Conservation (phyloP, 2,329 filamentous ascomycete species). For the Aspergillus candidus region DNA sequence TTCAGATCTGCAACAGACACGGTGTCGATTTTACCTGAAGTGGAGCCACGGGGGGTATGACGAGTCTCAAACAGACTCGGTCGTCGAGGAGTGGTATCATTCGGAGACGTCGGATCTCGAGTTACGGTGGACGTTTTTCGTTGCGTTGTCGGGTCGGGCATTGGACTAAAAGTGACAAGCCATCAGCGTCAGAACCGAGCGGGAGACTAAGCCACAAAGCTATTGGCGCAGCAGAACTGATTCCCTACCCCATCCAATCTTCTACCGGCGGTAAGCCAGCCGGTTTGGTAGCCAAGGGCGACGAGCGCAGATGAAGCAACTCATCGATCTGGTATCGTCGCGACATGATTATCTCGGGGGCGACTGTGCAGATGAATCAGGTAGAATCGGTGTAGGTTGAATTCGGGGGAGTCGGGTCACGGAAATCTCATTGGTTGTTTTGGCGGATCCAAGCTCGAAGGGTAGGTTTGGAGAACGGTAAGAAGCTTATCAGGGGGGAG, state of each 20-base stretch:
- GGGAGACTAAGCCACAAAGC: slow-evolving; percentile 7
- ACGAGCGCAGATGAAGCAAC: slow-evolving; percentile 69
- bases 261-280: slow-evolving; percentile 72
- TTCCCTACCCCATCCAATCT: slow-evolving; percentile 88
- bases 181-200: slow-evolving; percentile 16
- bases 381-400: slow-evolving; percentile 2
- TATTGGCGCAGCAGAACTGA: slow-evolving; percentile 1
- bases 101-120: slow-evolving; percentile 31
- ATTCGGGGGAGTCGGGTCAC: slow-evolving; percentile 10
- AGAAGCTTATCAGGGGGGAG: neutral
- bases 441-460: neutral
- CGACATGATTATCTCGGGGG: slow-evolving; percentile 32
- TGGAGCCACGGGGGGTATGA: slow-evolving; percentile 44
- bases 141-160: slow-evolving; percentile 37
- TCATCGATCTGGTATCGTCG: slow-evolving; percentile 69
- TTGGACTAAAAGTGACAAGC: slow-evolving; percentile 28
- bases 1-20: too few species aligned
- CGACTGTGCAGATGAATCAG: slow-evolving; percentile 6
- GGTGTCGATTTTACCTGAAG: slow-evolving; percentile 36
- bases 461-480: neutral
- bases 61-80: slow-evolving; percentile 39
- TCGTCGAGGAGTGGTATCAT: slow-evolving; percentile 31
- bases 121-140: slow-evolving; percentile 30
- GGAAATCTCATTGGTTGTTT: slow-evolving; percentile 24
- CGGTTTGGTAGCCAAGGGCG: slow-evolving; percentile 77